Conservation (phyloP, 495 filamentous ascomycete genomes). For the Aspergillus conjunctus region DNA sequence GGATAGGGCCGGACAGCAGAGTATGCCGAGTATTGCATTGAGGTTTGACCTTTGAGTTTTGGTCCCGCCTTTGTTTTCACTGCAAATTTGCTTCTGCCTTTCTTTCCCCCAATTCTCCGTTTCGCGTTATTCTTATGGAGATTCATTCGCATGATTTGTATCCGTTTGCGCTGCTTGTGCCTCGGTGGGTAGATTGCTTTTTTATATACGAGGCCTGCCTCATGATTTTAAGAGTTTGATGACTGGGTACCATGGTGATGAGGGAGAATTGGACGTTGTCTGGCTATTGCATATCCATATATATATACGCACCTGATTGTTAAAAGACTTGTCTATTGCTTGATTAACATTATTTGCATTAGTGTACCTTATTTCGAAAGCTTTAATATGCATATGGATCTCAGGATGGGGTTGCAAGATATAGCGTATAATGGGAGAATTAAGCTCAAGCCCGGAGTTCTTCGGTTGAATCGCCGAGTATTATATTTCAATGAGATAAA, state of each 20-base stretch:
- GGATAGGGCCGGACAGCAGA: constrained; percentile 48
- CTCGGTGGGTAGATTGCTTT: no score
- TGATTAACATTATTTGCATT: neutral
- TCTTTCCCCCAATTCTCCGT: neutral
- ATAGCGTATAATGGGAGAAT: neutral
- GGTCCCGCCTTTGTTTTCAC: constrained; percentile 2
- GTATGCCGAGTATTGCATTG: constrained; percentile 83
- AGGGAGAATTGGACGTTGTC: neutral
- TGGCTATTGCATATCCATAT: neutral
- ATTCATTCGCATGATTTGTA: no score
- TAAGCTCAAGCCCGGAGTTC: no score
- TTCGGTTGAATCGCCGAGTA: neutral
- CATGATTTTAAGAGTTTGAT: neutral
- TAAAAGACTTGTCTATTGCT: neutral
- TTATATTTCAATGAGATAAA: neutral
- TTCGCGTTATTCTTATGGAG: neutral
- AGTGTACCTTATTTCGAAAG: neutral
- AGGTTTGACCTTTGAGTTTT: constrained; percentile 79
- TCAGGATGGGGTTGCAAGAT: neutral
- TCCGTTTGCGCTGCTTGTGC: neutral
- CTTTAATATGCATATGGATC: no score
- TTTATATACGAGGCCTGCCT: neutral
- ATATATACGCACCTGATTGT: neutral
- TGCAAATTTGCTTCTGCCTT: neutral
- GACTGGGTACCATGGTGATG: neutral